Conservation (phyloP, 2,329 filamentous ascomycete species). For the Tolypocladium amazonense region DNA sequence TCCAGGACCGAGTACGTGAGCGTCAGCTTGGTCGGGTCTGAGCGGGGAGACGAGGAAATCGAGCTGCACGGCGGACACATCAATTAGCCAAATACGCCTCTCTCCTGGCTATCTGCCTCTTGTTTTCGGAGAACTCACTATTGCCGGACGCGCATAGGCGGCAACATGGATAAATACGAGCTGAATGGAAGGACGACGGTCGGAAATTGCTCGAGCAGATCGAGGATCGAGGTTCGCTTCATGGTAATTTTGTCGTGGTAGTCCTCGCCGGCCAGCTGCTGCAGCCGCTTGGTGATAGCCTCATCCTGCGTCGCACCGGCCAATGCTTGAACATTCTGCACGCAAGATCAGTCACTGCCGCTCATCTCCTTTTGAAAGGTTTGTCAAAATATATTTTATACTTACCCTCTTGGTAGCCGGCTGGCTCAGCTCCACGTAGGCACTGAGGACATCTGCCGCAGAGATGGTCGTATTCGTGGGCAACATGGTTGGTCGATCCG, state of each 20-base stretch:
- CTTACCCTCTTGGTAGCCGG: conserved; percentile 58
- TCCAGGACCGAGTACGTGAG: conserved; percentile 61
- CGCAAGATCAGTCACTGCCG: conserved; percentile 3
- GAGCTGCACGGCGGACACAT: conserved; percentile 27
- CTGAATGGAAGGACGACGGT: conserved; percentile 51
- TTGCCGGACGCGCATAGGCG: conserved; percentile 67
- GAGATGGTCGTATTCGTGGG: conserved; percentile 47
- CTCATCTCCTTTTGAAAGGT: neutral
- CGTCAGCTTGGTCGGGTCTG: conserved; percentile 43
- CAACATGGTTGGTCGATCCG: conserved; percentile 39
- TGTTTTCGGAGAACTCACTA: conserved; percentile 31
- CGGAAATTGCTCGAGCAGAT: conserved; percentile 56
- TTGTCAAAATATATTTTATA: neutral
- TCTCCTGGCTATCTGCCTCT: neutral
- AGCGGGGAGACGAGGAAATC: conserved; percentile 64
- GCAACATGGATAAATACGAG: conserved; percentile 60
- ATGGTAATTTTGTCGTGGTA: conserved; percentile 37
- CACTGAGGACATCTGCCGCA: conserved; percentile 52
- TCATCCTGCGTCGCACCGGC: conserved; percentile 37
- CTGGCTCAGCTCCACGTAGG: conserved; percentile 63
- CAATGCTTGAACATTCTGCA: conserved; percentile 28
- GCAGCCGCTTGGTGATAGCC: conserved; percentile 30
- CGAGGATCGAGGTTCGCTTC: conserved; percentile 55
- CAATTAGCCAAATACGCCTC: neutral
- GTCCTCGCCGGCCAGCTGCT: conserved; percentile 31